phyloP scores from a whole-genome alignment of 1,139 yeast species.

The Pichia sp. region DNA sequence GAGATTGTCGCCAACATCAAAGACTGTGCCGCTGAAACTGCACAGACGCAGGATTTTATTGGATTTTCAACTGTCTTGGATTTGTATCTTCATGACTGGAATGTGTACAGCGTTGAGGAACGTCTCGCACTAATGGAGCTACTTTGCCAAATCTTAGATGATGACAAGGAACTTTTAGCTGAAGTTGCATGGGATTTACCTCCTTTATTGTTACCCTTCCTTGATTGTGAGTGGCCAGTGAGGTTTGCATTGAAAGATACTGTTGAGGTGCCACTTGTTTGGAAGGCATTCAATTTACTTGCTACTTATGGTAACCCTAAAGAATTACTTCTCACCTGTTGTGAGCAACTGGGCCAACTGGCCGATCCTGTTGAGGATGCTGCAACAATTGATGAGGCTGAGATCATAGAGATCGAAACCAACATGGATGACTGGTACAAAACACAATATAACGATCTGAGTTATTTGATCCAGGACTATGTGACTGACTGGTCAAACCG shows the following conservation, averaged over 20 bases:
- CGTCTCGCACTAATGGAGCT: constrained; percentile 40
- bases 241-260: constrained; percentile 18
- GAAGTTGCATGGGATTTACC: constrained; percentile 92
- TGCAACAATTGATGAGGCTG: constrained; percentile 2
- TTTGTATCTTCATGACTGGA: constrained; percentile 49
- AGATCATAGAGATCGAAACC: not conserved
- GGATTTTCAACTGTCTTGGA: constrained; percentile 73
- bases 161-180: constrained; percentile 46
- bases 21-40: constrained; percentile 27
- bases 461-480: not conserved
- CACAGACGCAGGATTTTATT: constrained; percentile 52
- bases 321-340: constrained; percentile 65
- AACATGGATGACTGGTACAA: constrained; percentile 2
- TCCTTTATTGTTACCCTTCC: constrained; percentile 46
- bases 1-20: constrained; percentile 21
- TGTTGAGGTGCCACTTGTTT: constrained; percentile 29
- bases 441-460: constrained; percentile 1
- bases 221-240: constrained; percentile 32
- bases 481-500: constrained; percentile 9
- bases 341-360: constrained; percentile 52
- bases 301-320: constrained; percentile 71
- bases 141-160: constrained; percentile 41
- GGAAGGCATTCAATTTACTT: constrained; percentile 54
- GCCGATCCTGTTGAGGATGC: constrained; percentile 23
- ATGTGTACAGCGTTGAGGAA: constrained; percentile 45